phyloP scores from a whole-genome alignment of 2,329 filamentous ascomycete species.

The Penicillium sp. region DNA sequence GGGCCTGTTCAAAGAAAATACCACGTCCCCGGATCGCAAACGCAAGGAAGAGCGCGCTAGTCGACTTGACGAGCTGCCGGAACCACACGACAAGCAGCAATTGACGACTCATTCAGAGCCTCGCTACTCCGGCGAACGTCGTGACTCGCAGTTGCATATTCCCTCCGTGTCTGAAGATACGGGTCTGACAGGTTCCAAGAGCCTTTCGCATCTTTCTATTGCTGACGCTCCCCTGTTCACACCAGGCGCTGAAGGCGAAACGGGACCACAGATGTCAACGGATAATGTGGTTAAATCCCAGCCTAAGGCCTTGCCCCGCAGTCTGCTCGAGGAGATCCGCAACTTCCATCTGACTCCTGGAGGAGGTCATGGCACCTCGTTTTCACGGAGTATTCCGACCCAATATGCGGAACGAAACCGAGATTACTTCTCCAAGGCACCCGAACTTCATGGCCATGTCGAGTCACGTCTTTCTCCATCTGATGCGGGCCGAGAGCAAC shows the following conservation, averaged over 20 bases:
- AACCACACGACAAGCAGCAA: too few species aligned
- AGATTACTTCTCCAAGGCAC: constrained; percentile 25
- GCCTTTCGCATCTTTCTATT: too few species aligned
- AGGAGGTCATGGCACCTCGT: constrained; percentile 38
- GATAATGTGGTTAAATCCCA: too few species aligned
- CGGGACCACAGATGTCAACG: too few species aligned
- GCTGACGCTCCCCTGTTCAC: too few species aligned
- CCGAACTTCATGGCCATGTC: constrained; percentile 11
- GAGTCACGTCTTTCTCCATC: constrained; percentile 18
- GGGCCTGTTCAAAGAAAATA: constrained; percentile 57
- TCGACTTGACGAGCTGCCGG: too few species aligned
- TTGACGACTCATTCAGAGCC: constrained; percentile 21
- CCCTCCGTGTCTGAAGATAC: too few species aligned
- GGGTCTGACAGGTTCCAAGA: too few species aligned
- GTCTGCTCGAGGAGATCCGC: constrained; percentile 49
- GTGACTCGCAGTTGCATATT: too few species aligned
- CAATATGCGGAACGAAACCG: constrained; percentile 28
- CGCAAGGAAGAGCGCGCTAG: constrained; percentile 42
- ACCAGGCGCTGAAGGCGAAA: too few species aligned
- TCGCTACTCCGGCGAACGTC: too few species aligned
- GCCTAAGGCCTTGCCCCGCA: constrained; percentile 39
- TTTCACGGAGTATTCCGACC: constrained; percentile 35
- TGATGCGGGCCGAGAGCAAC: constrained; percentile 19
- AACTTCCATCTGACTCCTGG: constrained; percentile 47
- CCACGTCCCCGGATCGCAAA: constrained; percentile 46